Evolutionary conservation across 2,329 filamentous ascomycete genomes (phyloP), one percentile per base, ranked within the genome.

Genomic region (Plenodomus tracheiphilus): DNA sequence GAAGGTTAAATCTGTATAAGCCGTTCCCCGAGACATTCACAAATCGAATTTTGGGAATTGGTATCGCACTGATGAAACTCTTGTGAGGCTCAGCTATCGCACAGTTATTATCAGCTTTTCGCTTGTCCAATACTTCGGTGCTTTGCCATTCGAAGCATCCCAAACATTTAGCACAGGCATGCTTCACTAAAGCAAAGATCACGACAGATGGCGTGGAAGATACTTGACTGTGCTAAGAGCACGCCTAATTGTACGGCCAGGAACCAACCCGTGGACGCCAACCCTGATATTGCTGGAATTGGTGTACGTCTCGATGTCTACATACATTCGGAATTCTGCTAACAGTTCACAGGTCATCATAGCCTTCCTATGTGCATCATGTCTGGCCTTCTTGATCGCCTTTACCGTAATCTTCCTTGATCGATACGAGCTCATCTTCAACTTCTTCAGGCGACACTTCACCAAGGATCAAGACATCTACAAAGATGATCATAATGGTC

Each of bases 241-340:
- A 48, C 44, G 22, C 37, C 46, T 1, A 41, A 61, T 34, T 66
- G 64, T 34, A 34, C 18, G 1, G 20, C 32, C 17, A 47, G 38
- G 6, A 54, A 56, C 16, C 47, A 59, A 20, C 36, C 13, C 9
- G 56, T 68, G 2, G 36, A 49, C 2, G 63, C 65, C 16, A 62
- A 68, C 51, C 57, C 65, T 16, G 65, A 68, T 51, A 61, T 68
- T 28, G 65, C 65, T 43, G 65, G 65, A 7, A 53, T 66, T 15
- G 65, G 65, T 2, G 65, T 68, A 54, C 17, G 59, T 52, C 4
- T 40, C 22, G 25, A 18, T 13, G 20, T 25, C 8, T 45, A 16
- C 19, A 20, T 25, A 10, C n/a, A 19, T 3, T 21, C 6, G 15
- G 7, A 2, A n/a, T 17, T 11, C n/a, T 39, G 42, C 54, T 57